Evolutionary conservation across 1,139 yeast genomes (phyloP), one percentile per base, ranked within the genome.

Genomic region (Debaryomyces singareniensis): DNA sequence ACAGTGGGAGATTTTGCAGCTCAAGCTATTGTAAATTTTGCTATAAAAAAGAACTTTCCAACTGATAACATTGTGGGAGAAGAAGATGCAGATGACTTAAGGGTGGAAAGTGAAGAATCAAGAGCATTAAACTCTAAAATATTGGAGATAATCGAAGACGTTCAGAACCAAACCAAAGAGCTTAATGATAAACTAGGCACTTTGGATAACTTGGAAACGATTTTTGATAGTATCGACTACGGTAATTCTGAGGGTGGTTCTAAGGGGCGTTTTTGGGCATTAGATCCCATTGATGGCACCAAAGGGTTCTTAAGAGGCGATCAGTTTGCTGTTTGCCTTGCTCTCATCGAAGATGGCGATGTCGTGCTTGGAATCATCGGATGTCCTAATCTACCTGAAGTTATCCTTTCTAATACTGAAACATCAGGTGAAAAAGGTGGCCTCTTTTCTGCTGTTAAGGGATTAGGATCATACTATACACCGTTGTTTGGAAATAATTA

Each of bases 221-320:
- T 89, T 38, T 71, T 71, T 40, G 65, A 72, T 7, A 68, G 81
- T 25, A 84, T 91, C 38, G 96, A 89, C 52, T 59, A 67, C 37
- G 97, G 97, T 27, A 70, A 74, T 46, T 82, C 83, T 23, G 50
- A 68, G 37, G 96, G 96, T 32, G 95, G 96, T 3, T 44, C 62
- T 23, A 63, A 57, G 27, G 95, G 96, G 18, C 68, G 97, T 39
- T 77, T 84, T 54, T 91, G 99, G 99, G 95, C 97, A 0, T 61
- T 91, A 47, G 99, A 91, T 51, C 99, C 99, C 20, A 89, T 91
- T 39, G 99, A 91, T 51, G 99, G 99, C 11, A 91, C 99, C 13
- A 89, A 89, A 53, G 99, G 99, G 0, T 91, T 91, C 50, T 64
- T 91, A 35, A 70, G 99, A 50, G 95, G 95, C 25, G 97, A 89